Conservation (phyloP, 1,139 yeast species). For the Saccharomyces hybrid region DNA sequence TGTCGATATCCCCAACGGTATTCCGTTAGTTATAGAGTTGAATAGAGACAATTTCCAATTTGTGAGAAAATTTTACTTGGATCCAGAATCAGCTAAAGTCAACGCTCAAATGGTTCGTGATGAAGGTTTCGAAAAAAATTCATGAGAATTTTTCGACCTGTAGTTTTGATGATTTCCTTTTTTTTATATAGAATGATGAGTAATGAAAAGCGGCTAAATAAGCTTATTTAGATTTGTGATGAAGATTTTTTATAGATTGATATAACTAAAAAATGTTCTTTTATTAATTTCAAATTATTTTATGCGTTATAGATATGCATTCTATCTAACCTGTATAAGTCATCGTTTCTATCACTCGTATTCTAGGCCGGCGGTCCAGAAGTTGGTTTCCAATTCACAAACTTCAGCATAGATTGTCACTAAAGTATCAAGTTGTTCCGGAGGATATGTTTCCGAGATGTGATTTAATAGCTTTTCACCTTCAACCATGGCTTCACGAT, state of each 20-base stretch:
- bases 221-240: not conserved
- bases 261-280: not conserved
- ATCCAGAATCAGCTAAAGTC: slow-evolving; percentile 55
- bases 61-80: slow-evolving; percentile 47
- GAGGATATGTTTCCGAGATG: slow-evolving; percentile 32
- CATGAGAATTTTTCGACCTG: slow-evolving; percentile 5
- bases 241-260: not conserved
- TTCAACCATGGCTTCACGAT: slow-evolving; percentile 41
- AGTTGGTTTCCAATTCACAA: slow-evolving; percentile 49
- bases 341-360: slow-evolving; percentile 5
- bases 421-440: slow-evolving; percentile 42
- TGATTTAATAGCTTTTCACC: slow-evolving; percentile 46
- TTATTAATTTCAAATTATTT: not conserved
- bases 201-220: not conserved
- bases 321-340: not conserved
- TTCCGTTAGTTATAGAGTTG: slow-evolving; percentile 56
- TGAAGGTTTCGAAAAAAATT: slow-evolving; percentile 42
- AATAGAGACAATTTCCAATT: slow-evolving; percentile 39
- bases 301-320: not conserved
- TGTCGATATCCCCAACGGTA: slow-evolving; percentile 70
- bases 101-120: slow-evolving; percentile 59
- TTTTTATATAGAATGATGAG: not conserved
- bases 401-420: slow-evolving; percentile 54
- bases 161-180: not conserved
- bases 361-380: slow-evolving; percentile 47